phyloP scores from a whole-genome alignment of 768 basidiomycete species.

The Auriscalpium orientale region DNA sequence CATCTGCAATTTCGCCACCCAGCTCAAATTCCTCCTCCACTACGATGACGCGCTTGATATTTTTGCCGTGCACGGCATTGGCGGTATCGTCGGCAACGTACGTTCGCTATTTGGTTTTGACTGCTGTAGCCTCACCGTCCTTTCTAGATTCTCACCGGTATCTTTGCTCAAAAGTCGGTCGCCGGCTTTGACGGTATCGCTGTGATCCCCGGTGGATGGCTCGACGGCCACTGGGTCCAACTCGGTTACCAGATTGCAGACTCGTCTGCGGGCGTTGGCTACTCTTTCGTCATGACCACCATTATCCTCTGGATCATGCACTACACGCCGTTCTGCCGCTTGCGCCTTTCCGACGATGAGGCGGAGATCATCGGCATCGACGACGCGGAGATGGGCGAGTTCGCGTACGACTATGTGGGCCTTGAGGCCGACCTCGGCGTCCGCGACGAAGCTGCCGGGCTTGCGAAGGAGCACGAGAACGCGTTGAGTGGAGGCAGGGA shows the following conservation, averaged over 20 bases:
- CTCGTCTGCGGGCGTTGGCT: conserved; percentile 22
- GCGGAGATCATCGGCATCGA: conserved; percentile 46
- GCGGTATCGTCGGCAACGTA: conserved; percentile 70
- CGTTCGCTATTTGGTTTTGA: not conserved
- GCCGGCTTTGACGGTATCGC: conserved; percentile 41
- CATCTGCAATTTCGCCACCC: conserved; percentile 90
- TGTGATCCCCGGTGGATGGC: conserved; percentile 40
- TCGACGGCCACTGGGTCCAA: conserved; percentile 31
- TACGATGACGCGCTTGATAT: conserved; percentile 86
- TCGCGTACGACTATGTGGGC: conserved; percentile 81
- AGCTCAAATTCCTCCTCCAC: conserved; percentile 75
- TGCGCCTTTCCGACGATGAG: conserved; percentile 24
- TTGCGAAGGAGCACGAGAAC: conserved; percentile 11
- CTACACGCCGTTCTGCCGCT: conserved; percentile 34
- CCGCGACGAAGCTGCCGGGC: conserved; percentile 7
- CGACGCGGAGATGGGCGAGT: conserved; percentile 85
- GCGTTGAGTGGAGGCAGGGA: conserved; percentile 13
- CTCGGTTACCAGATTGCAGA: conserved; percentile 39
- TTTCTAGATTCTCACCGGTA: conserved; percentile 25
- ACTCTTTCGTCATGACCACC: conserved; percentile 29
- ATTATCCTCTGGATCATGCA: conserved; percentile 37
- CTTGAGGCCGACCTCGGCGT: conserved; percentile 30
- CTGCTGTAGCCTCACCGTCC: not conserved
- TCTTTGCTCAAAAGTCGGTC: conserved; percentile 28
- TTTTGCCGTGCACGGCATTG: conserved; percentile 78